Evolutionary conservation across 164 flowering plant genomes (phyloP).

Genomic region (Kingdonia uniflora): DNA sequence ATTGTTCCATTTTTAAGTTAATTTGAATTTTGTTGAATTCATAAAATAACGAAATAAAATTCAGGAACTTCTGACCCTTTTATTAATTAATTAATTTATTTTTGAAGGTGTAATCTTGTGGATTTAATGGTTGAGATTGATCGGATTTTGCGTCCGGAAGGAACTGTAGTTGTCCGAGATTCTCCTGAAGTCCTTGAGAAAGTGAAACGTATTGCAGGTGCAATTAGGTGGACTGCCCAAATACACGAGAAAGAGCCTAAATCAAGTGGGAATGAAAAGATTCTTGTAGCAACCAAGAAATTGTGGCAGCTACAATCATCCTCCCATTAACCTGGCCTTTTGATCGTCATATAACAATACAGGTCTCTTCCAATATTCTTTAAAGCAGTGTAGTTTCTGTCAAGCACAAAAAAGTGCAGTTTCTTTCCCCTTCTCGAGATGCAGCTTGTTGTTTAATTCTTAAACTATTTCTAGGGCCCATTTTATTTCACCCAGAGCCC

Average conservation of each 20-base stretch:
- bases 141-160: slow-evolving; percentile 82
- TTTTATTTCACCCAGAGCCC: no score
- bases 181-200: slow-evolving; percentile 67
- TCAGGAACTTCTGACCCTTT: no score
- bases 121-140: slow-evolving; percentile 93
- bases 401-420: no score
- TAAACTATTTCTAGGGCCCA: no score
- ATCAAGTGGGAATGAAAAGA: slow-evolving; percentile 65
- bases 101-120: slow-evolving; percentile 75
- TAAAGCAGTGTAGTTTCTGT: not conserved
- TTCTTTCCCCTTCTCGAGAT: not conserved
- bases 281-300: slow-evolving; percentile 73
- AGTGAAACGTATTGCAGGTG: slow-evolving; percentile 52
- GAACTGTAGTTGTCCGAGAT: slow-evolving; percentile 76
- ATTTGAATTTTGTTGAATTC: no score
- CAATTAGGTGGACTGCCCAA: slow-evolving; percentile 55
- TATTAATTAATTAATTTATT: not conserved
- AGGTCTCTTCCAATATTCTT: slow-evolving; percentile 1
- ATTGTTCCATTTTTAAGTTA: no score
- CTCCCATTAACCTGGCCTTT: slow-evolving; percentile 24
- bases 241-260: slow-evolving; percentile 65
- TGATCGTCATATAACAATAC: slow-evolving; percentile 9
- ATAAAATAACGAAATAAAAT: not conserved
- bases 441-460: not conserved
- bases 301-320: slow-evolving; percentile 48